Evolutionary conservation across 108 stramenopile genomes (phyloP).

Genomic region (Aurantiochytrium sp.): DNA sequence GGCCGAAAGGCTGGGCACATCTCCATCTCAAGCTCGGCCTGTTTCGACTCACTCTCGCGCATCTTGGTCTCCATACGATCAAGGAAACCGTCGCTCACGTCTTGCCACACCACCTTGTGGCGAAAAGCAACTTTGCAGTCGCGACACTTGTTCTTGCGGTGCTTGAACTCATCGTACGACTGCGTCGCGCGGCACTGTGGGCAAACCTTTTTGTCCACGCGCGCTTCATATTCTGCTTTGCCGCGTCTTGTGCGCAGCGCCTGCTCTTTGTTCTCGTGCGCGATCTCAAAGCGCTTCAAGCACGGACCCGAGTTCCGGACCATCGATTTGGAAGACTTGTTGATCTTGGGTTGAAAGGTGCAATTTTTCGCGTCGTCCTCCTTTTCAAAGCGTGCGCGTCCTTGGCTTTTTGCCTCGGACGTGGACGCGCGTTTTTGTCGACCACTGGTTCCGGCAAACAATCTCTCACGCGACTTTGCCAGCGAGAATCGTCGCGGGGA

Average conservation of each 20-base stretch:
- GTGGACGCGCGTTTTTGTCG: too few relatives aligned
- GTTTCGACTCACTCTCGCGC: neutral
- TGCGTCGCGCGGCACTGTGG: neutral
- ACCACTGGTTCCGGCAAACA: neutral
- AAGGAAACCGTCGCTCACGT: neutral
- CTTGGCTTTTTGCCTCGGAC: too few relatives aligned
- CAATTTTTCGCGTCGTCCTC: constrained; percentile 15
- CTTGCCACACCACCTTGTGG: neutral
- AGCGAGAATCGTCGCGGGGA: neutral
- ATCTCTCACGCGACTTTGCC: neutral
- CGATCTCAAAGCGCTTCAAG: neutral
- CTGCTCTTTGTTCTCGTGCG: neutral
- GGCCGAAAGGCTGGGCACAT: neutral
- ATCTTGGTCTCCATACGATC: neutral
- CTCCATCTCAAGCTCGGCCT: neutral
- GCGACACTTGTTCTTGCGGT: constrained; percentile 10
- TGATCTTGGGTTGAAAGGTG: neutral
- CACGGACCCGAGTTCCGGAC: neutral
- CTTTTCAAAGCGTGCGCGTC: neutral
- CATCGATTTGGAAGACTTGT: neutral
- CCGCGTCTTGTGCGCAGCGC: neutral
- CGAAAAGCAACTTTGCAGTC: neutral
- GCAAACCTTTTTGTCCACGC: neutral
- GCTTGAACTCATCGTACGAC: neutral
- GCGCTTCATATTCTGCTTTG: neutral